Conservation (phyloP, 768 basidiomycete species). For the Psilocybe subaeruginosa region DNA sequence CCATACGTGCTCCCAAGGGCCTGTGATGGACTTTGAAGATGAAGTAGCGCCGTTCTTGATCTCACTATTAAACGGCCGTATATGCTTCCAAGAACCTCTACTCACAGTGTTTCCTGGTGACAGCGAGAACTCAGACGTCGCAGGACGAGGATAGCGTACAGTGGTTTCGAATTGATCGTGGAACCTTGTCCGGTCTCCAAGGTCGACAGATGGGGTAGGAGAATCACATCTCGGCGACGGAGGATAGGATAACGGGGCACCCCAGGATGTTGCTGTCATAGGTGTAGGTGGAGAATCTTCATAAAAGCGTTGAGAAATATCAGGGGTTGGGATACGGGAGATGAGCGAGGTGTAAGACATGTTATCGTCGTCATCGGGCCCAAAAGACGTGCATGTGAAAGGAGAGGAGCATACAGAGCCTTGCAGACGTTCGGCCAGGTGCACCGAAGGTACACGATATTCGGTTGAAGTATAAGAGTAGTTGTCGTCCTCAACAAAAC, state of each 20-base stretch:
- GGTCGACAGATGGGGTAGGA: constrained; percentile 21
- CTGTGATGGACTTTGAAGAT: too few relatives aligned
- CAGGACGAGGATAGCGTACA: neutral
- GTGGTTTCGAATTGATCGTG: constrained; percentile 6
- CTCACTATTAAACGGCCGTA: constrained; percentile 5
- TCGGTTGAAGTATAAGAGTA: constrained; percentile 32
- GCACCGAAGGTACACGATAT: constrained; percentile 36
- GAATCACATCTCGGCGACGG: constrained; percentile 24
- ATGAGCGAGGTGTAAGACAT: constrained; percentile 32
- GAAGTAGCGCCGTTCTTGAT: neutral
- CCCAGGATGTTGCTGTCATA: constrained; percentile 54
- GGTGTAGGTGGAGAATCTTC: constrained; percentile 59
- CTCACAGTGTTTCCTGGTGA: neutral
- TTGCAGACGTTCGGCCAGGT: constrained; percentile 48
- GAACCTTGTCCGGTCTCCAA: constrained; percentile 19
- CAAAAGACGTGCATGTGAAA: constrained; percentile 57
- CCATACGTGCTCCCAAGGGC: constrained; percentile 28
- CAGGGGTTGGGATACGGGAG: constrained; percentile 55
- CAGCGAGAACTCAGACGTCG: neutral
- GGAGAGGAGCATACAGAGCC: constrained; percentile 63
- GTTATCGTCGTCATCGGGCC: constrained; percentile 53
- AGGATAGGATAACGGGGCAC: constrained; percentile 45
- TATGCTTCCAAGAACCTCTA: constrained; percentile 21
- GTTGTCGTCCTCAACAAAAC: constrained; percentile 53
- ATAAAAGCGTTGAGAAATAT: constrained; percentile 57